phyloP scores from a whole-genome alignment of 2,329 filamentous ascomycete genomes.

The Hypoxylon sp. region DNA sequence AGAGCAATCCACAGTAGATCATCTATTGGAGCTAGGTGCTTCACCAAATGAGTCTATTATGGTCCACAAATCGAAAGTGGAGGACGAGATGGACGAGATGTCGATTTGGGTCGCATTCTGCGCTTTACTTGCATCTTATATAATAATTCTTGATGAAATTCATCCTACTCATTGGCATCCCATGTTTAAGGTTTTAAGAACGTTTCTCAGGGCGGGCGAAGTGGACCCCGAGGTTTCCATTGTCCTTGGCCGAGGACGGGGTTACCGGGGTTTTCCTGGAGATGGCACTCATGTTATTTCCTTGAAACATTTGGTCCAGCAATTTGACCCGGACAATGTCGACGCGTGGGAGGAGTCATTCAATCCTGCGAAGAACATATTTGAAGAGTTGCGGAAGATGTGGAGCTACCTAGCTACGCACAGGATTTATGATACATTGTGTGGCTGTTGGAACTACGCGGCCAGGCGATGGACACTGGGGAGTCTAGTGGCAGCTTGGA shows the following conservation, averaged over 20 bases:
- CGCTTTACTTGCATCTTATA: background rate
- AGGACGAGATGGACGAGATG: background rate
- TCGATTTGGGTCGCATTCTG: slow-evolving; percentile 20
- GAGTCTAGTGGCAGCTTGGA: slow-evolving; percentile 4
- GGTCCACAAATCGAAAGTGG: background rate
- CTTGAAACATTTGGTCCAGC: slow-evolving; percentile 5
- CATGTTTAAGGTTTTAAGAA: background rate
- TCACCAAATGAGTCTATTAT: slow-evolving; percentile 13
- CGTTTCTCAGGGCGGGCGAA: background rate
- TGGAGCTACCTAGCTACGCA: too few relatives aligned
- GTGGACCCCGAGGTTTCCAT: slow-evolving; percentile 2
- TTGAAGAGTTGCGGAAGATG: too few relatives aligned
- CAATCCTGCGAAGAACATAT: background rate
- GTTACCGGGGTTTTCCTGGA: too few relatives aligned
- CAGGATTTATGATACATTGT: too few relatives aligned
- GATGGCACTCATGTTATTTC: slow-evolving; percentile 10
- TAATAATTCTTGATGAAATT: too few relatives aligned
- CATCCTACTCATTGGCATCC: background rate
- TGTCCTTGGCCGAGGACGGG: slow-evolving; percentile 1
- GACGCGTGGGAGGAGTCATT: slow-evolving; percentile 11
- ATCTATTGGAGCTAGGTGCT: slow-evolving; percentile 11
- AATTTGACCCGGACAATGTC: background rate
- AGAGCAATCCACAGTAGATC: background rate
- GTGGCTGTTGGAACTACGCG: too few relatives aligned
- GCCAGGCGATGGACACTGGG: background rate